phyloP scores from a whole-genome alignment of 2,329 filamentous ascomycete genomes.

The Aspergillus sp. region DNA sequence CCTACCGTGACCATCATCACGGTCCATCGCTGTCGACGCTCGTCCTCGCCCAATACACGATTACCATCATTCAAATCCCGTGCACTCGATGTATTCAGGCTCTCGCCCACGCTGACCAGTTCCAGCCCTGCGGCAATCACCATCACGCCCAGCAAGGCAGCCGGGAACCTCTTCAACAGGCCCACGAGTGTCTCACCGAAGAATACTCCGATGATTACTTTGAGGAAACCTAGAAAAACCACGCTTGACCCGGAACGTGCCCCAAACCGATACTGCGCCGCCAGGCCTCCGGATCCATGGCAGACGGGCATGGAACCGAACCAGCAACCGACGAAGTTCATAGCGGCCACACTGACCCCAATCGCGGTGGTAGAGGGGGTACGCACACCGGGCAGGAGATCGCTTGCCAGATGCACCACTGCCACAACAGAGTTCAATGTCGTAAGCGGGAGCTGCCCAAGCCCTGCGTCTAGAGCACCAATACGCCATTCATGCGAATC shows the following conservation, averaged over 20 bases:
- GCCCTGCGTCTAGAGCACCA: conserved; percentile 57
- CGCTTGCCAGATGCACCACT: conserved; percentile 67
- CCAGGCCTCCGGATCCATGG: conserved; percentile 83
- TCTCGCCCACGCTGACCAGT: conserved; percentile 74
- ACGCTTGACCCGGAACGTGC: conserved; percentile 79
- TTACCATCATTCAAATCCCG: conserved; percentile 41
- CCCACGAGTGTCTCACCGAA: conserved; percentile 67
- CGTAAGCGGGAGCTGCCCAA: conserved; percentile 84
- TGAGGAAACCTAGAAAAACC: conserved; percentile 67
- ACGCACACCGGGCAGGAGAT: conserved; percentile 63
- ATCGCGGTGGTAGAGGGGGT: conserved; percentile 66
- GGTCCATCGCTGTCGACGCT: conserved; percentile 69
- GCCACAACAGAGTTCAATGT: conserved; percentile 89
- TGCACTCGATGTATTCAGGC: conserved; percentile 66
- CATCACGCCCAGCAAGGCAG: conserved; percentile 71
- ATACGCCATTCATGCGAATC: conserved; percentile 40
- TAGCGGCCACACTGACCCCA: conserved; percentile 69
- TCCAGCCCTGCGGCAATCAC: conserved; percentile 85
- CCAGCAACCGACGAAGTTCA: conserved; percentile 82
- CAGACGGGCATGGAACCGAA: conserved; percentile 94
- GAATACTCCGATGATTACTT: conserved; percentile 65
- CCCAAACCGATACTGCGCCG: conserved; percentile 85
- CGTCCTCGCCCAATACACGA: conserved; percentile 50
- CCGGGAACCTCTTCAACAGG: conserved; percentile 65
- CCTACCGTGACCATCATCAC: conserved; percentile 87